phyloP scores from a whole-genome alignment of 495 filamentous ascomycete genomes.

The Hypoxylon lienhwacheense region DNA sequence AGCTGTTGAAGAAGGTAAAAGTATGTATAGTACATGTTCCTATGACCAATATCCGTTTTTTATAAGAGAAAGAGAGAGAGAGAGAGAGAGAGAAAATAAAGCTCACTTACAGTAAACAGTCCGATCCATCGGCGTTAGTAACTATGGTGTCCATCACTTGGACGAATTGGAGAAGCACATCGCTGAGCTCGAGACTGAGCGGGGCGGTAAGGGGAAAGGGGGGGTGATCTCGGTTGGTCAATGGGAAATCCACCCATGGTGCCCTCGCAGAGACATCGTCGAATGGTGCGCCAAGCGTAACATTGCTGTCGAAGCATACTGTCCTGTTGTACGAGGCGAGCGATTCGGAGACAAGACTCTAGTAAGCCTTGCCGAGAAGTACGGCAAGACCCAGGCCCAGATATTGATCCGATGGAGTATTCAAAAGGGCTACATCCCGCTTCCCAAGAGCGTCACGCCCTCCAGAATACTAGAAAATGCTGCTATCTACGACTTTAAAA shows the following conservation, averaged over 20 bases:
- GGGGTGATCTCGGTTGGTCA: conserved; percentile 81
- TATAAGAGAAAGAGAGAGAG: no score
- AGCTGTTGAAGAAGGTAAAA: conserved; percentile 62
- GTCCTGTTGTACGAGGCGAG: conserved; percentile 69
- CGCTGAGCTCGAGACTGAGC: conserved; percentile 60
- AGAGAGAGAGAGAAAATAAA: neutral
- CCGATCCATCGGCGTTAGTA: conserved; percentile 64
- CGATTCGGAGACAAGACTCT: conserved; percentile 67
- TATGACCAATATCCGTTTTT: no score
- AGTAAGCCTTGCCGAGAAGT: conserved; percentile 63
- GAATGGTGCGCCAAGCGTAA: conserved; percentile 71
- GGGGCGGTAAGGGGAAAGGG: conserved; percentile 64
- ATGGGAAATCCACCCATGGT: conserved; percentile 90
- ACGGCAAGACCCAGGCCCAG: conserved; percentile 75
- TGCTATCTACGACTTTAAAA: conserved; percentile 78
- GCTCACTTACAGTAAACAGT: conserved; percentile 37
- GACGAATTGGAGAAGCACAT: conserved; percentile 77
- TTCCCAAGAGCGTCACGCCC: conserved; percentile 74
- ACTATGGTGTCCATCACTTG: conserved; percentile 70
- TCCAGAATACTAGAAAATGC: conserved; percentile 74
- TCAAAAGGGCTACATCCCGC: conserved; percentile 74
- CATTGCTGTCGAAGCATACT: conserved; percentile 78
- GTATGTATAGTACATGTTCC: no score
- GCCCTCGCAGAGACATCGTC: conserved; percentile 72
- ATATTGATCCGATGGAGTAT: conserved; percentile 84